Evolutionary conservation across 2,329 filamentous ascomycete genomes (phyloP).

Genomic region (Grosmannia clavigera): DNA sequence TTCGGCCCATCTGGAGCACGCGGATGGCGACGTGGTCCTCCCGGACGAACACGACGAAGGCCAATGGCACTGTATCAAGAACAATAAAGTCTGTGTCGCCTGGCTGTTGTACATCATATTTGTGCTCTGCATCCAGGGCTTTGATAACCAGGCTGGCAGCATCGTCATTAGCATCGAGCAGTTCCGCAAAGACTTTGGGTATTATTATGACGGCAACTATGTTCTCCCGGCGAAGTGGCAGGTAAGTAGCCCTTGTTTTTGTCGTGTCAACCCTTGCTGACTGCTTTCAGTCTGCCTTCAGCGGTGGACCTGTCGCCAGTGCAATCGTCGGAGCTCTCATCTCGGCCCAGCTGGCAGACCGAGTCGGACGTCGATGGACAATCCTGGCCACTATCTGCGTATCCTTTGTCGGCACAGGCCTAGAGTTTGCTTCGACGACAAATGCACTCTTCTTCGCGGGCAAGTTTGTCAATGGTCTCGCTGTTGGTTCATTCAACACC

Average conservation of each 20-base stretch:
- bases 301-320: constrained; percentile 19
- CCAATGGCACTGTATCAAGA: background rate
- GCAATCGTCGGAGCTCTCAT: constrained; percentile 19
- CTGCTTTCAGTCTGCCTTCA: background rate
- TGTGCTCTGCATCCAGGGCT: background rate
- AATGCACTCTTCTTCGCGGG: constrained; percentile 25
- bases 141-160: constrained; percentile 18
- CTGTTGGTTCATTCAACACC: constrained; percentile 10
- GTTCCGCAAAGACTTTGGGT: constrained; percentile 28
- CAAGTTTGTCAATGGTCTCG: constrained; percentile 25
- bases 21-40: background rate
- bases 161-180: constrained; percentile 25
- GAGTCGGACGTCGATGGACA: constrained; percentile 20
- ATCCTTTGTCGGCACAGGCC: constrained; percentile 20
- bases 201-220: constrained; percentile 20
- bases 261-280: background rate
- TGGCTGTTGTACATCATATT: background rate
- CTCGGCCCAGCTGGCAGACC: constrained; percentile 13
- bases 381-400: constrained; percentile 19
- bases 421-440: constrained; percentile 23
- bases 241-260: background rate
- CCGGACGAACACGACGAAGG: constrained; percentile 4
- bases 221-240: constrained; percentile 25
- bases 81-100: background rate
- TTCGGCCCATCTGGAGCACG: background rate